phyloP scores from a whole-genome alignment of 2,329 filamentous ascomycete genomes.

The Mycocentrospora acerina region DNA sequence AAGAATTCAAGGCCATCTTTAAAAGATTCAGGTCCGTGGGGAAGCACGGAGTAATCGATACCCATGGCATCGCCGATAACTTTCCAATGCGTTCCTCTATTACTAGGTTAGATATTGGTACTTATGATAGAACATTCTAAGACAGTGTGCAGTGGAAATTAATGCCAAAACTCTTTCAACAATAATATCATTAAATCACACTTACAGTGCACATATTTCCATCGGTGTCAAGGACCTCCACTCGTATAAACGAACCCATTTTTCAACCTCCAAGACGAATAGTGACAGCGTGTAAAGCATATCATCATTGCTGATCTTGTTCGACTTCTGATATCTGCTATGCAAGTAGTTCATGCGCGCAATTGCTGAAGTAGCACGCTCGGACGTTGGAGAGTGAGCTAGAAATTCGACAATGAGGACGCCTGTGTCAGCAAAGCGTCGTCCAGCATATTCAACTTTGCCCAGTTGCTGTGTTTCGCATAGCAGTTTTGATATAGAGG shows the following conservation, averaged over 20 bases:
- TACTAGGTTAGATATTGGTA: not conserved
- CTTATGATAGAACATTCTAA: not conserved
- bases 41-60: constrained; percentile 55
- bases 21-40: constrained; percentile 43
- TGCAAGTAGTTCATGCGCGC: constrained; percentile 68
- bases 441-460: constrained; percentile 19
- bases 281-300: constrained; percentile 66
- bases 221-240: constrained; percentile 69
- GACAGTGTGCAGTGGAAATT: not conserved
- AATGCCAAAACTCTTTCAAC: not conserved
- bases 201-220: constrained; percentile 63
- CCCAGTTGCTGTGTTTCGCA: constrained; percentile 37
- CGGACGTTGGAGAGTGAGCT: constrained; percentile 25
- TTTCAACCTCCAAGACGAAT: constrained; percentile 65
- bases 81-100: constrained; percentile 67
- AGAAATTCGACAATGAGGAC: constrained; percentile 38
- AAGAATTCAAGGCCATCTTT: constrained; percentile 56
- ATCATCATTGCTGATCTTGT: constrained; percentile 63
- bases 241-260: constrained; percentile 66
- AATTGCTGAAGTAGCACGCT: constrained; percentile 49
- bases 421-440: constrained; percentile 36
- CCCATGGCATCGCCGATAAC: constrained; percentile 69
- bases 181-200: not conserved
- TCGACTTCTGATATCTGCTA: constrained; percentile 56
- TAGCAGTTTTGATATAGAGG: constrained; percentile 38